These are phyloP conservation scores for Urtica urens DNA, from an alignment of 306 rosid genomes.

Conservation along the genomic window DNA sequence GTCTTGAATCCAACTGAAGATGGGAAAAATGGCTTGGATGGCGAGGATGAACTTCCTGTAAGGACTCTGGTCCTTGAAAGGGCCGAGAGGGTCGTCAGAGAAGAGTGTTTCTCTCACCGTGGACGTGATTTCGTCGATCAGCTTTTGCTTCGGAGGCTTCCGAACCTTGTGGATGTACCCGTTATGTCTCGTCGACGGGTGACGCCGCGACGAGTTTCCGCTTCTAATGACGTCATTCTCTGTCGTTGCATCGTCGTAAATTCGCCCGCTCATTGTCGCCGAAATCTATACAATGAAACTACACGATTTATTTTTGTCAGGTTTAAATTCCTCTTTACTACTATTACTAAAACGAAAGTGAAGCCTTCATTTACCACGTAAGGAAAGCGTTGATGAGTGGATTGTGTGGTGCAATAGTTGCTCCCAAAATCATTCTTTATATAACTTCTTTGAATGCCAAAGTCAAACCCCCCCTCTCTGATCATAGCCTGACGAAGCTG, in stretches of 20 bases:
- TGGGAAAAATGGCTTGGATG: constrained; percentile 20
- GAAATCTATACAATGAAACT: too few relatives aligned
- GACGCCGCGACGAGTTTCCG: not conserved
- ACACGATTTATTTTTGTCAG: too few relatives aligned
- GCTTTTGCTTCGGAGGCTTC: constrained; percentile 23
- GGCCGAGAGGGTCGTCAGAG: constrained; percentile 26
- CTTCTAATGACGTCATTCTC: not conserved
- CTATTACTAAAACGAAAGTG: too few relatives aligned
- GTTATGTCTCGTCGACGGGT: not conserved
- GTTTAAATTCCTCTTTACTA: too few relatives aligned
- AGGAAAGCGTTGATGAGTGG: too few relatives aligned
- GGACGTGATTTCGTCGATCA: constrained; percentile 11
- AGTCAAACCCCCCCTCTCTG: too few relatives aligned
- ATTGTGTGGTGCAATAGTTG: too few relatives aligned
- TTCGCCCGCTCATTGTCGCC: constrained; percentile 6
- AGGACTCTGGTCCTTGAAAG: constrained; percentile 17
- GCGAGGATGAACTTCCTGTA: constrained; percentile 7
- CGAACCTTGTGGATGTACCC: constrained; percentile 20
- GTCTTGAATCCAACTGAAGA: constrained; percentile 17
- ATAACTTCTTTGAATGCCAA: too few relatives aligned
- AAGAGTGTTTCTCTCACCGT: constrained; percentile 22
- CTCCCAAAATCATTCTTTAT: too few relatives aligned
- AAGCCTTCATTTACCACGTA: too few relatives aligned
- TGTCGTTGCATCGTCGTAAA: not conserved
- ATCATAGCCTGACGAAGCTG: too few relatives aligned